Conservation (phyloP, 257 asterid species). For the Leptodermis oblonga region DNA sequence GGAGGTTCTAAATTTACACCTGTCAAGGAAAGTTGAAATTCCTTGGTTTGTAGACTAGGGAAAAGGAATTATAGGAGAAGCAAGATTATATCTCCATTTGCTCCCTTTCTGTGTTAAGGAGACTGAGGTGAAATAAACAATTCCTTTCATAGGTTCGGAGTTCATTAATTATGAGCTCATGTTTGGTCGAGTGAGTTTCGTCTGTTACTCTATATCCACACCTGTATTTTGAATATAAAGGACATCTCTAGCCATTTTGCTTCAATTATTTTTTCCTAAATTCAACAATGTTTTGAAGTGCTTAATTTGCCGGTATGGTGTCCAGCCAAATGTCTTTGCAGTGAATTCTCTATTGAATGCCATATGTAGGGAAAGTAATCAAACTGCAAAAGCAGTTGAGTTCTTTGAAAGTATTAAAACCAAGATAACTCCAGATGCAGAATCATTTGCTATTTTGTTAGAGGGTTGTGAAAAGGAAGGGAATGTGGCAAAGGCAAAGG, state of each 20-base stretch:
- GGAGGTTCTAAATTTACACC: neutral
- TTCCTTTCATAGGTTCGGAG: too few species aligned
- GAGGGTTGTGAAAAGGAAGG: conserved; percentile 80
- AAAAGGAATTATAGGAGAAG: too few species aligned
- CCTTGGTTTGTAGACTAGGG: neutral
- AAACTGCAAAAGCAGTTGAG: conserved; percentile 46
- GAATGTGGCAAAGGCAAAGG: too few species aligned
- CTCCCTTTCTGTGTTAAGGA: too few species aligned
- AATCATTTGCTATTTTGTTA: conserved; percentile 58
- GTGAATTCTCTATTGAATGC: conserved; percentile 64
- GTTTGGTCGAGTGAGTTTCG: too few species aligned
- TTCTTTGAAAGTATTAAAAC: conserved; percentile 54
- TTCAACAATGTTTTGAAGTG: conserved; percentile 23
- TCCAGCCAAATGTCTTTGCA: conserved; percentile 49
- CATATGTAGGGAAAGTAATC: too few species aligned
- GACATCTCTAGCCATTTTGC: neutral
- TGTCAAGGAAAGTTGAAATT: neutral
- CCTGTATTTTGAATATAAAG: neutral
- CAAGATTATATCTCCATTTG: too few species aligned
- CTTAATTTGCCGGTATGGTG: conserved; percentile 56
- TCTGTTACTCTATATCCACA: neutral
- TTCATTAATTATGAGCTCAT: too few species aligned
- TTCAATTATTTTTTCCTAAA: neutral
- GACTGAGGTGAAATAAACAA: too few species aligned
- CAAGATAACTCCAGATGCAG: conserved; percentile 55